Evolutionary conservation across 345 rosid genomes (phyloP).

Genomic region (Citropsis articulata): DNA sequence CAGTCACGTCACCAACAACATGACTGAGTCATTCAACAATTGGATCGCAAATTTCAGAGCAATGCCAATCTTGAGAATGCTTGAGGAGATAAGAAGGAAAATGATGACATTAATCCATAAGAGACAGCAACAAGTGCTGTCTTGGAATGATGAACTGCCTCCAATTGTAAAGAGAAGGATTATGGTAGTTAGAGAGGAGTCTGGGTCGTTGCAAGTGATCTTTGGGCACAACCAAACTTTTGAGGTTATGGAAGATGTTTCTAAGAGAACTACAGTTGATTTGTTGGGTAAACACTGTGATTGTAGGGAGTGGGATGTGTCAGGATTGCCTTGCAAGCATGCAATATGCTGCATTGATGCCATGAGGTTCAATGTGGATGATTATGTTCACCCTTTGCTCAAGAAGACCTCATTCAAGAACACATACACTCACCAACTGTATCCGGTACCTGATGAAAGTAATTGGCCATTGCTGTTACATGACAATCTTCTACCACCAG

Average conservation of each 20-base stretch:
- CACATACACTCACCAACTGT: rapidly evolving
- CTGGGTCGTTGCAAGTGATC: background rate
- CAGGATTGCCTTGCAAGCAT: background rate
- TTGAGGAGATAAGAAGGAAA: background rate
- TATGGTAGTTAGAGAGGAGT: background rate
- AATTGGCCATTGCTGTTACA: background rate
- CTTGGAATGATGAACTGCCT: background rate
- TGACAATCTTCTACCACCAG: background rate
- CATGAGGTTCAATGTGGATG: background rate
- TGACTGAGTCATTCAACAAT: background rate
- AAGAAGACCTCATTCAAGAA: background rate
- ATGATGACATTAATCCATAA: background rate
- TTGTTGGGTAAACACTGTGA: background rate
- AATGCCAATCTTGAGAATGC: background rate
- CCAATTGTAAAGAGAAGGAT: rapidly evolving
- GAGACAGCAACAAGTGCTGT: background rate
- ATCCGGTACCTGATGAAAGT: background rate
- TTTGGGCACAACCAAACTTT: background rate
- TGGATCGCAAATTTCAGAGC: background rate
- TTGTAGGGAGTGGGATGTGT: background rate
- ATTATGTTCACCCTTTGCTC: background rate
- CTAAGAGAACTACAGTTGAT: background rate
- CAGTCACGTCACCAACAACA: background rate
- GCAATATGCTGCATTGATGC: background rate
- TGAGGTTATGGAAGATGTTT: background rate